Evolutionary conservation across 257 asterid species (phyloP), one percentile per base, ranked within the genome.

Genomic region (Solanum paucissectum): DNA sequence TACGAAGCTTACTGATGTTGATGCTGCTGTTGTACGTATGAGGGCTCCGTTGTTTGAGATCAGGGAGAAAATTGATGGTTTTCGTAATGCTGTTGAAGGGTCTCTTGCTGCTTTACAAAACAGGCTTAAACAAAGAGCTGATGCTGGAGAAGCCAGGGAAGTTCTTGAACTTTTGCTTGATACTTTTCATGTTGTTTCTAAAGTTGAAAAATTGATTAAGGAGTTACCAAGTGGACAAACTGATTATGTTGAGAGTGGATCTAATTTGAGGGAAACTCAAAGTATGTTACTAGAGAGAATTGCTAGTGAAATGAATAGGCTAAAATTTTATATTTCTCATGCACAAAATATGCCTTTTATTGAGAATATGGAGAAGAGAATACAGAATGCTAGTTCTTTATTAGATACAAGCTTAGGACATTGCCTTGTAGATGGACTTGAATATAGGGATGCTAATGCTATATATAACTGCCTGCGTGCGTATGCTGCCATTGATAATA

Each of bases 261-360:
- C 94, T 42, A 94, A 88, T 87, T 90, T 94, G 83, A 94, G 99
- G 92, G 99, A 97, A 93, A 93, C 99, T 68, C 99, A 96, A 90
- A 96, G 99, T 93, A 94, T 96, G 98, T 94, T 95, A 89, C 90
- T 97, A 88, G 99, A 97, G 93, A 93, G 99, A 91, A 95, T 97
- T 83, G 99, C 99, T 66, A 96, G 98, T 83, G 99, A 97, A 93
- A 96, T 97, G 99, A 97, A 96, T 90, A 90, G 98, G 87, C 94
- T 97, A 25, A 97, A 96, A 93, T 97, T 97, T 91, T 96, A 95
- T 72, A 94, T 94, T 83, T 85, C 93, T 90, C 98, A 94, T 92
- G 93, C 98, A 29, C 93, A 95, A 96, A 90, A 94, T 88, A 94
- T 96, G 98, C 98, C 99, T 72, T 97, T 97, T 93, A 91, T 97